phyloP scores from a whole-genome alignment of 2,329 filamentous ascomycete genomes.

The Hypomyces perniciosus region DNA sequence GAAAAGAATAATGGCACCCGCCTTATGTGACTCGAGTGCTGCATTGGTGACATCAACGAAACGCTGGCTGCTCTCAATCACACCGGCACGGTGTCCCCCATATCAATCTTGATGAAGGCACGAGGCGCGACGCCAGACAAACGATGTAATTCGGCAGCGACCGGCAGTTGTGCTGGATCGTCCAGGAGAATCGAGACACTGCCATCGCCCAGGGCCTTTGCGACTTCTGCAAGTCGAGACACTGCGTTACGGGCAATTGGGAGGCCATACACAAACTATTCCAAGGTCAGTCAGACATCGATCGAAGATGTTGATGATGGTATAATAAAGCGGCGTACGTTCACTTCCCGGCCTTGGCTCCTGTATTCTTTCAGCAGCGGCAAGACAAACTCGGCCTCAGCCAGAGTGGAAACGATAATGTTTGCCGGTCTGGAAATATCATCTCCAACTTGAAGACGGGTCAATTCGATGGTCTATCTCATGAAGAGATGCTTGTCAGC shows the following conservation, averaged over 20 bases:
- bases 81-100: slow-evolving; percentile 67
- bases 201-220: slow-evolving; percentile 47
- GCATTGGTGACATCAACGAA: slow-evolving; percentile 43
- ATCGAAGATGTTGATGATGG: too few species aligned
- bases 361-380: slow-evolving; percentile 56
- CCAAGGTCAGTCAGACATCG: background rate
- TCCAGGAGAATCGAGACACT: slow-evolving; percentile 64
- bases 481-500: slow-evolving; percentile 10
- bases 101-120: slow-evolving; percentile 69
- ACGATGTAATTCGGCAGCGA: slow-evolving; percentile 37
- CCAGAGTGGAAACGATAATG: slow-evolving; percentile 67
- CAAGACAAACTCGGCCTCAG: slow-evolving; percentile 63
- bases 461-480: slow-evolving; percentile 57
- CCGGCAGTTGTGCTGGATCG: slow-evolving; percentile 53
- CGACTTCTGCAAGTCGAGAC: slow-evolving; percentile 52
- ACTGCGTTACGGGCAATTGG: slow-evolving; percentile 59
- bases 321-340: slow-evolving; percentile 37
- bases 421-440: slow-evolving; percentile 43
- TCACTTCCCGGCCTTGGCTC: slow-evolving; percentile 46
- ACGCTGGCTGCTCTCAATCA: slow-evolving; percentile 43
- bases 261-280: slow-evolving; percentile 63
- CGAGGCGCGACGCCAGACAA: slow-evolving; percentile 42
- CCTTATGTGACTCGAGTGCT: slow-evolving; percentile 20
- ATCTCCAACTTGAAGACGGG: slow-evolving; percentile 63
- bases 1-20: slow-evolving; percentile 38